Evolutionary conservation across 2,329 filamentous ascomycete species (phyloP).

Genomic region (Pseudogymnoascus sp.): DNA sequence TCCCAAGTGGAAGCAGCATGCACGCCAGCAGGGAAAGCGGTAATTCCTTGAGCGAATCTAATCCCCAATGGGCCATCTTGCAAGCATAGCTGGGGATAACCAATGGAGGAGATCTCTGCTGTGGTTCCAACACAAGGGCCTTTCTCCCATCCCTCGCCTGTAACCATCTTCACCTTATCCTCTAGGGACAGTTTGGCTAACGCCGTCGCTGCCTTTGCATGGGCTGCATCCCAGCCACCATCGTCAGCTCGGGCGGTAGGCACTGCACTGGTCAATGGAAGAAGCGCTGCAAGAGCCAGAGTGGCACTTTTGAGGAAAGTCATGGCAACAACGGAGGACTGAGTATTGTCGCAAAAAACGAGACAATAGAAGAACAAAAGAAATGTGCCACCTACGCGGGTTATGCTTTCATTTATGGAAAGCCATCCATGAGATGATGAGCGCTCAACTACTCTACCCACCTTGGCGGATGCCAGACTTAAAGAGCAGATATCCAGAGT

Average conservation of each 20-base stretch:
- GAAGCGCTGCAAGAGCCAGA: not conserved
- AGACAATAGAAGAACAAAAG: not conserved
- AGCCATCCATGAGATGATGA: not conserved
- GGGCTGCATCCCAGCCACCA: conserved; percentile 55
- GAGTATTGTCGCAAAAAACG: not conserved
- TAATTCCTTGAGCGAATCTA: conserved; percentile 60
- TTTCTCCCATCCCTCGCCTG: conserved; percentile 68
- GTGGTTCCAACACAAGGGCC: conserved; percentile 61
- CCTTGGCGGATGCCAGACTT: not conserved
- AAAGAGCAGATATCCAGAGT: not conserved
- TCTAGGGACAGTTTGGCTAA: conserved; percentile 61
- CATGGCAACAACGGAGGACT: not conserved
- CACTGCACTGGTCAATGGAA: not conserved
- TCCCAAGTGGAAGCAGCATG: conserved; percentile 77
- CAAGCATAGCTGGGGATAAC: conserved; percentile 66
- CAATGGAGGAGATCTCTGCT: conserved; percentile 43
- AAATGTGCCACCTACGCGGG: not conserved
- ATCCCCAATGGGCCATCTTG: conserved; percentile 76
- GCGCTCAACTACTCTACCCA: not conserved
- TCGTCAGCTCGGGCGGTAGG: not conserved
- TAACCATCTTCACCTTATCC: conserved; percentile 74
- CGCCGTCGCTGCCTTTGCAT: conserved; percentile 58
- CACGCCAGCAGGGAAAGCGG: conserved; percentile 72
- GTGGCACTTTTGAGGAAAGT: not conserved
- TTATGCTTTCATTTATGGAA: not conserved